A percentile compares a stretch with the other conserved stretches of the same genome.
phyloP scores from a whole-genome alignment of 257 asterid genomes.

The Plantago major region DNA sequence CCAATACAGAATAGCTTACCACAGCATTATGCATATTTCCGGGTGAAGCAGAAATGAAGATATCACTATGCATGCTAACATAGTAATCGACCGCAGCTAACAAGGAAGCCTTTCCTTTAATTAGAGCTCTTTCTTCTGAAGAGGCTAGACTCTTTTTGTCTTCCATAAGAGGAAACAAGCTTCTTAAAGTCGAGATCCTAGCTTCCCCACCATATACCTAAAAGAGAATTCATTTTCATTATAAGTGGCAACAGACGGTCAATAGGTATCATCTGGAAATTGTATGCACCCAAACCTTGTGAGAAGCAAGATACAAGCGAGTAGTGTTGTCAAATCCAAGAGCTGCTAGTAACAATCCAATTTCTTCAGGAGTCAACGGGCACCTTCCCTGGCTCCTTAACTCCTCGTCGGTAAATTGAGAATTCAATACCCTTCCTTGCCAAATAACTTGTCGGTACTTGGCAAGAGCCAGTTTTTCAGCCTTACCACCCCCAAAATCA shows the following conservation, averaged over 20 bases:
- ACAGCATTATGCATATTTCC: slow-evolving; percentile 99
- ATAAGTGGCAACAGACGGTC: neutral
- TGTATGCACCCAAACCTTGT: slow-evolving; percentile 51
- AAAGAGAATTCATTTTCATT: neutral
- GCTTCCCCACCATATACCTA: slow-evolving; percentile 98
- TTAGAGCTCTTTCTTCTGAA: slow-evolving; percentile 72
- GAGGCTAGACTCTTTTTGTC: slow-evolving; percentile 88
- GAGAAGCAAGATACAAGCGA: slow-evolving; percentile 90
- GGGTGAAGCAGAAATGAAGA: slow-evolving; percentile 92
- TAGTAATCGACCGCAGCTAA: slow-evolving; percentile 94
- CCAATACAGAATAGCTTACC: slow-evolving; percentile 39
- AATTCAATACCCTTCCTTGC: slow-evolving; percentile 95
- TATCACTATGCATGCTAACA: slow-evolving; percentile 91
- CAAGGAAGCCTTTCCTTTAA: slow-evolving; percentile 88
- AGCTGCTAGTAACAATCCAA: slow-evolving; percentile 91
- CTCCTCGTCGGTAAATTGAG: slow-evolving; percentile 96
- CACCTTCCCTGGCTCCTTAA: slow-evolving; percentile 95
- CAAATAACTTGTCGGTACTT: slow-evolving; percentile 92
- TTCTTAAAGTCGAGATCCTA: slow-evolving; percentile 65
- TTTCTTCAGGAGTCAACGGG: slow-evolving; percentile 97
- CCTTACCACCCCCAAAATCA: slow-evolving; percentile 99
- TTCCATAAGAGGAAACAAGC: slow-evolving; percentile 86
- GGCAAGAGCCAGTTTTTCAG: slow-evolving; percentile 90
- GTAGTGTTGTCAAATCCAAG: slow-evolving; percentile 91
- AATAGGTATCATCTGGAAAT: neutral